Base-by-base conservation (phyloP, 169 alveolate species). In the Amoebophrya sp. region DNA sequence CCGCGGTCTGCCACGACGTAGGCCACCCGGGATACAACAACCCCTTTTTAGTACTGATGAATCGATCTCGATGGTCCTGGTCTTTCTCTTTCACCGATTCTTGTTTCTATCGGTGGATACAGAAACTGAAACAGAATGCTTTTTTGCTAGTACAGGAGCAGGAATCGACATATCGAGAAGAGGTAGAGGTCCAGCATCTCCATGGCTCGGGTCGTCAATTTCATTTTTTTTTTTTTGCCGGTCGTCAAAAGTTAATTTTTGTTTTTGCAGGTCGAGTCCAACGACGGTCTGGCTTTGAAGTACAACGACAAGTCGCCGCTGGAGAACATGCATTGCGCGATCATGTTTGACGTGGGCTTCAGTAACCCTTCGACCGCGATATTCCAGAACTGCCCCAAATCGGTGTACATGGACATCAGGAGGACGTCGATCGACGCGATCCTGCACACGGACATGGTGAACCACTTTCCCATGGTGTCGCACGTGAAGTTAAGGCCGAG, bases 1-100 rank as follows among this genome's bases (percentile, higher is more conserved):
- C 96, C 40, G 96, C 96, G n/a, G 93, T 94, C 18, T 94, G 96
- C 67, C 96, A 94, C 89, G 96, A 94, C 89, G 91, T 92, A 29
- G 94, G 93, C 40, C 96, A 94, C 88, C 96, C 96, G 15, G 96
- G 96, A 7, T 94, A 91, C 29, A 94, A 94, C 90, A 94, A 94
- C 89, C 88, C 70, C 4, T 94, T 92, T 89, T 67, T 93, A 88
- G 78, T 58, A n/a, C 48, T n/a, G n/a, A n/a, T n/a, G n/a, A n/a
- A n/a, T n/a, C n/a, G n/a, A n/a, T n/a, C n/a, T n/a, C n/a, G n/a
- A n/a, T n/a, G n/a, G n/a, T n/a, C n/a, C n/a, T n/a, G n/a, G n/a
- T n/a, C n/a, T n/a, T n/a, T n/a, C n/a, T n/a, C n/a, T n/a, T n/a
- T n/a, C n/a, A n/a, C n/a, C n/a, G n/a, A n/a, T n/a, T n/a, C n/a